These are phyloP conservation scores for Phytophthora hibernalis DNA, from an alignment of 352 stramenopile genomes.

Conservation along the genomic window DNA sequence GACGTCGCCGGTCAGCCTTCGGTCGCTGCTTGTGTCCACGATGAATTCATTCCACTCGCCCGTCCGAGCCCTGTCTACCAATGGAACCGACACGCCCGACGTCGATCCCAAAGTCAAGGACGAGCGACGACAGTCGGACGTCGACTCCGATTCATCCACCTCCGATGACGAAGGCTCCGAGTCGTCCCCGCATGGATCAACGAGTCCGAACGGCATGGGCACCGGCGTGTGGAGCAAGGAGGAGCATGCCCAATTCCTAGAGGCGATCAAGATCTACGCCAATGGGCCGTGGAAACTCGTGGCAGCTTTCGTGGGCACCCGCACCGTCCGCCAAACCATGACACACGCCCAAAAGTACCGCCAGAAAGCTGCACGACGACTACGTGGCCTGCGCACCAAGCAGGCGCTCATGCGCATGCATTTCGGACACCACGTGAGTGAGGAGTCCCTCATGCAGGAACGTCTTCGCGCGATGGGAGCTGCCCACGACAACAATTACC, in stretches of 20 bases:
- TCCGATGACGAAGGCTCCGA: conserved; percentile 32
- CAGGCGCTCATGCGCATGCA: conserved; percentile 81
- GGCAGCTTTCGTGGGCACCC: conserved; percentile 67
- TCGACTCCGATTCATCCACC: conserved; percentile 33
- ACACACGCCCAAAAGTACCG: conserved; percentile 82
- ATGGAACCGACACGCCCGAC: conserved; percentile 3
- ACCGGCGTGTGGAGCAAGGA: conserved; percentile 67
- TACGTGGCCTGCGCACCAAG: conserved; percentile 71
- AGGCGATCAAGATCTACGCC: conserved; percentile 76
- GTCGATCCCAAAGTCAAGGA: conserved; percentile 14
- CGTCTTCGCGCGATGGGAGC: conserved; percentile 49
- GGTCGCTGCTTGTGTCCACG: conserved; percentile 1
- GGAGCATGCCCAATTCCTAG: conserved; percentile 74
- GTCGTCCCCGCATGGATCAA: conserved; percentile 18
- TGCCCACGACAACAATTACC: conserved; percentile 2
- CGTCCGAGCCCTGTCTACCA: conserved; percentile 14
- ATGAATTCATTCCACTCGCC: conserved; percentile 28
- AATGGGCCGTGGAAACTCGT: conserved; percentile 77
- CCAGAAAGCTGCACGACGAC: conserved; percentile 61
- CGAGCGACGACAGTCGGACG: conserved; percentile 13
- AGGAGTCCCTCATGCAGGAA: conserved; percentile 72
- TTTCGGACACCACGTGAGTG: conserved; percentile 65
- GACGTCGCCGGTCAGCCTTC: neutral
- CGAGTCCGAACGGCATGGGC: conserved; percentile 30
- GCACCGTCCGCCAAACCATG: conserved; percentile 79